These are phyloP conservation scores for Hypoxylon sp. DNA, from an alignment of 2,329 filamentous ascomycete species.

Conservation along the genomic window DNA sequence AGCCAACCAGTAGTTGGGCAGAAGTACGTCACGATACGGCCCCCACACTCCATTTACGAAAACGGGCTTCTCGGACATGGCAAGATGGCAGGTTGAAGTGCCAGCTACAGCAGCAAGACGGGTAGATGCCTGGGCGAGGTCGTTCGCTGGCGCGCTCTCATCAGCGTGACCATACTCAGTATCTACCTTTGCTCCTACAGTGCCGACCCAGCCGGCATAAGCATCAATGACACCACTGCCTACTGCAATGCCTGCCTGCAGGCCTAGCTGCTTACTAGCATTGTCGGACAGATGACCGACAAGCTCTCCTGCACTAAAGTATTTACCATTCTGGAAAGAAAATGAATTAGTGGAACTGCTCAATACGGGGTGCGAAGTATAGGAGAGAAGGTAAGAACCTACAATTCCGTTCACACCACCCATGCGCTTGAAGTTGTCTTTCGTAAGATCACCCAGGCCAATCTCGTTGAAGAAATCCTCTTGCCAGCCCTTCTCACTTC, in stretches of 20 bases:
- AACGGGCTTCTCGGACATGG: conserved; percentile 92
- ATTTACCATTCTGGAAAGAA: conserved; percentile 83
- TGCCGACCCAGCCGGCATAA: conserved; percentile 98
- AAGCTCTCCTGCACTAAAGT: conserved; percentile 91
- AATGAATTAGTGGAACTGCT: conserved; percentile 43
- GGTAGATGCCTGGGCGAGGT: conserved; percentile 92
- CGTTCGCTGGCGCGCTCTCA: conserved; percentile 79
- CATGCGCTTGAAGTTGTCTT: conserved; percentile 93
- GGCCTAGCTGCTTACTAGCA: conserved; percentile 85
- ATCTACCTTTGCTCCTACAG: conserved; percentile 95
- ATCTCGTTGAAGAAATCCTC: conserved; percentile 92
- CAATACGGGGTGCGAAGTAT: conserved; percentile 35
- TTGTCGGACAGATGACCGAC: conserved; percentile 88
- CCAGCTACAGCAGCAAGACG: conserved; percentile 94
- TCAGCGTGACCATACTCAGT: conserved; percentile 78
- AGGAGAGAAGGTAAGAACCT: conserved; percentile 65
- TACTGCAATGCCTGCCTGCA: conserved; percentile 89
- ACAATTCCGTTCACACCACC: conserved; percentile 96
- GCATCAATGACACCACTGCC: conserved; percentile 98
- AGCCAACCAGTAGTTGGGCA: conserved; percentile 95
- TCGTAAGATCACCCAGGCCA: conserved; percentile 84
- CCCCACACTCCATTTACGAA: conserved; percentile 98
- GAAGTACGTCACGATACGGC: conserved; percentile 92
- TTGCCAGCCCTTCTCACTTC: conserved; percentile 98
- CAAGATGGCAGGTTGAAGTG: conserved; percentile 96